These are phyloP conservation scores for Ophiocordyceps camponoti-rufipedis DNA, from an alignment of 2,329 filamentous ascomycete species.

Conservation along the genomic window DNA sequence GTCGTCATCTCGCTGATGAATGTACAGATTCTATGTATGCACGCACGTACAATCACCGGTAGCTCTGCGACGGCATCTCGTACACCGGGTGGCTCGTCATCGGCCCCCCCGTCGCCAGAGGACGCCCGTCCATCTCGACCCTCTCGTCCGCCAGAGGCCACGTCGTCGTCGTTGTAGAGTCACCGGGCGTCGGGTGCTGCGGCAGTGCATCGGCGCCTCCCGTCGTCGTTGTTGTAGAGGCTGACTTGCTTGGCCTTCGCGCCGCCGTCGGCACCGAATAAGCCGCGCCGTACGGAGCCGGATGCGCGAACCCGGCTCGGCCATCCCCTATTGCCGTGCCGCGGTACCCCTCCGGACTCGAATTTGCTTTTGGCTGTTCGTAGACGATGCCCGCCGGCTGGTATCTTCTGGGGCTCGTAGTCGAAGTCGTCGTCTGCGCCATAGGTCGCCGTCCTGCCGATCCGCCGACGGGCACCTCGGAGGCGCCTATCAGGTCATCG, in stretches of 20 bases:
- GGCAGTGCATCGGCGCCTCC: constrained; percentile 6
- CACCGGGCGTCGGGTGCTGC: constrained; percentile 9
- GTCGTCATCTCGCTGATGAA: too few species aligned
- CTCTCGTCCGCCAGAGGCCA: neutral
- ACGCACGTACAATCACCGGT: constrained; percentile 10
- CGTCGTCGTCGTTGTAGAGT: constrained; percentile 1
- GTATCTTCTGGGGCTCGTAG: constrained; percentile 8
- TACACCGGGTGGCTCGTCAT: constrained; percentile 14
- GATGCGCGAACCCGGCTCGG: constrained; percentile 20
- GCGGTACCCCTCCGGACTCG: constrained; percentile 17
- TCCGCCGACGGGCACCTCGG: constrained; percentile 20
- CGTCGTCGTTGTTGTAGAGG: too few species aligned
- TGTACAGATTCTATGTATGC: neutral
- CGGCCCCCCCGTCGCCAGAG: too few species aligned
- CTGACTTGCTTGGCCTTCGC: constrained; percentile 1
- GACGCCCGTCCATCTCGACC: constrained; percentile 11
- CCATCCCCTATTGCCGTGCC: constrained; percentile 21
- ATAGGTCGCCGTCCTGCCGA: constrained; percentile 10
- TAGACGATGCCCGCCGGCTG: neutral
- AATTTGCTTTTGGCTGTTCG: constrained; percentile 4
- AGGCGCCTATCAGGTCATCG: constrained; percentile 22
- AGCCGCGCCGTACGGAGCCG: constrained; percentile 14
- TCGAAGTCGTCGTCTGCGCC: constrained; percentile 11
- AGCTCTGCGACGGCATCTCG: constrained; percentile 22
- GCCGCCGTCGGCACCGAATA: constrained; percentile 4